Base-by-base conservation (phyloP, 2,329 filamentous ascomycete species). In the Fusarium mundagurra region DNA sequence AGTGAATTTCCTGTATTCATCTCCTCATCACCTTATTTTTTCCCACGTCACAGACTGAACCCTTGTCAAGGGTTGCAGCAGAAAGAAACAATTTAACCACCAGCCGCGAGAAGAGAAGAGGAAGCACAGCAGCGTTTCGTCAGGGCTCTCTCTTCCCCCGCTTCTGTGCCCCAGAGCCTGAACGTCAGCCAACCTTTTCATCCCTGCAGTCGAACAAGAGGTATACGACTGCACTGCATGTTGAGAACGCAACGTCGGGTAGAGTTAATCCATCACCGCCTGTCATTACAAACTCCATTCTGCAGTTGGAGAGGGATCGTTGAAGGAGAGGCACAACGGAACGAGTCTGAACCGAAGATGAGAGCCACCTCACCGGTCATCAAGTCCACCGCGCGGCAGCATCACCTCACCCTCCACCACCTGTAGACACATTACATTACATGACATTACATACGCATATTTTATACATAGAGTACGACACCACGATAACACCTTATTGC, bases 181-280 rank as follows among this genome's bases (percentile, higher is more conserved):
- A 62, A 73, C 53, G 51, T 71, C 70, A 74, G 57, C 67, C 69
- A 75, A 59, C 44, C 67, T 55, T 24, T 36, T 57, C 38, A 71
- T 67, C 73, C 67, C 67, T 74, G 72, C 48, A 51, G 41, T 29
- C 48, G 53, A 51, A 61, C 29, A 38, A 43, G 38, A 72, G 59
- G 59, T 61, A 72, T 74, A 71, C 62, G 64, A 53, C 31, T 48
- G 31, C 43, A 59, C 47, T 67, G 44, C 65, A 74, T 65, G 54
- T 53, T 55, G 51, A 48, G 68, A 62, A 55, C 60, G 50, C 41
- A 68, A 58, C 62, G 55, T 67, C 38, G 43, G 60, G 60, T 73
- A 71, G 39, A 41, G 47, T 61, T 51, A 57, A 45, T 51, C 24
- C 54, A 74, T 74, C 58, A 74, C 62, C 57, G 61, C 70, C 48